These are phyloP conservation scores for Andrographis paniculata DNA, from an alignment of 305 asterid species.

Conservation along the genomic window DNA sequence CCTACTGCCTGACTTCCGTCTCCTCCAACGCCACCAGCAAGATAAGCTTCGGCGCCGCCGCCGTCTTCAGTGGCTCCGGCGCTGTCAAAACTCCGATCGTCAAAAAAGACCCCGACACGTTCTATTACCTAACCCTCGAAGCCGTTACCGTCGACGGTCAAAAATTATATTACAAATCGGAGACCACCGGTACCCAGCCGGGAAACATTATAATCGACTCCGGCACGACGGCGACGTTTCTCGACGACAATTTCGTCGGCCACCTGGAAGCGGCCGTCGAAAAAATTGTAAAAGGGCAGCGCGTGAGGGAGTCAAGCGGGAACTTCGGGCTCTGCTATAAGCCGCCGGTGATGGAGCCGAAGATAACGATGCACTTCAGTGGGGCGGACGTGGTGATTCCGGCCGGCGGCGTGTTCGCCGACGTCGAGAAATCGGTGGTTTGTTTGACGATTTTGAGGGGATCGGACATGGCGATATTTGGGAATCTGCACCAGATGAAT, in stretches of 20 bases:
- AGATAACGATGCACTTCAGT: slow-evolving; percentile 26
- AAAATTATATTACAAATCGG: neutral
- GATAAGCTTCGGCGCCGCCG: slow-evolving; percentile 38
- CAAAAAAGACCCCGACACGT: slow-evolving; percentile 24
- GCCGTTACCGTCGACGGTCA: slow-evolving; percentile 30
- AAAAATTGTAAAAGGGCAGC: slow-evolving; percentile 11
- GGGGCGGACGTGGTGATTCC: slow-evolving; percentile 35
- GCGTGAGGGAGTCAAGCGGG: slow-evolving; percentile 16
- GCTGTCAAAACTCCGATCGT: slow-evolving; percentile 37
- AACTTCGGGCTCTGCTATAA: slow-evolving; percentile 24
- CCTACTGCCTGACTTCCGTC: slow-evolving; percentile 29
- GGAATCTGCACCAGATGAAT: slow-evolving; percentile 37
- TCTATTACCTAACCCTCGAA: slow-evolving; percentile 42
- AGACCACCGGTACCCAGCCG: neutral
- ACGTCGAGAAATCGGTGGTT: slow-evolving; percentile 26
- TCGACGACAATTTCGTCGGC: slow-evolving; percentile 21
- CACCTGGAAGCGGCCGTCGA: slow-evolving; percentile 20
- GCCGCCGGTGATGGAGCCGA: slow-evolving; percentile 15
- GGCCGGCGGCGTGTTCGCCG: slow-evolving; percentile 20
- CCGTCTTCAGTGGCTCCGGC: slow-evolving; percentile 21
- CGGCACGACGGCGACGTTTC: slow-evolving; percentile 36
- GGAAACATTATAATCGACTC: slow-evolving; percentile 49
- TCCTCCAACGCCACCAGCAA: slow-evolving; percentile 24
- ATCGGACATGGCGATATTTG: slow-evolving; percentile 25
- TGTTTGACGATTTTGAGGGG: slow-evolving; percentile 33